Percentiles rank a stretch among this genome's conserved stretches.
These are phyloP conservation scores for Aspergillus olivimuriae DNA, from an alignment of 495 filamentous ascomycete genomes.

Conservation along the genomic window DNA sequence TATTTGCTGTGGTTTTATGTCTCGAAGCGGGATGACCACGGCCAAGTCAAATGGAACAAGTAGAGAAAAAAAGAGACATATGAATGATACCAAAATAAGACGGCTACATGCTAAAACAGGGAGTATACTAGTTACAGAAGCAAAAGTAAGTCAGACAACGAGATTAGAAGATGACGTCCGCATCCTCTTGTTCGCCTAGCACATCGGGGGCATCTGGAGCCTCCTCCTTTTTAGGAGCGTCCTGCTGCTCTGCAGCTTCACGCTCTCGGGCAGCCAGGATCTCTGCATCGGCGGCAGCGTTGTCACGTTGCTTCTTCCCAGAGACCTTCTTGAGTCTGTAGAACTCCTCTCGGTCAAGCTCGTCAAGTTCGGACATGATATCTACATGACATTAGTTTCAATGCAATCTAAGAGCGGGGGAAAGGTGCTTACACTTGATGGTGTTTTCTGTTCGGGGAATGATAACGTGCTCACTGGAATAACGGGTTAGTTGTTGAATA, in stretches of 20 bases:
- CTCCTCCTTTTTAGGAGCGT: conserved; percentile 30
- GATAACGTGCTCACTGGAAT: conserved; percentile 79
- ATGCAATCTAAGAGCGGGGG: no score
- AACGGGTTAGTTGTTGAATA: not conserved
- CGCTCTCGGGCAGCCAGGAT: conserved; percentile 54
- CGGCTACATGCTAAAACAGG: conserved; percentile 15
- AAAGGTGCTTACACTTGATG: conserved; percentile 77
- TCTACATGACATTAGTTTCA: conserved; percentile 47
- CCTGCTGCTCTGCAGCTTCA: conserved; percentile 32
- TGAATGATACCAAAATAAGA: conserved; percentile 18
- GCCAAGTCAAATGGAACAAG: not conserved
- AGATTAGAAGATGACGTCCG: conserved; percentile 87
- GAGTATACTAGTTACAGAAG: conserved; percentile 18
- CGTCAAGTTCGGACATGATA: conserved; percentile 98
- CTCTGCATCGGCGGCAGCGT: conserved; percentile 65
- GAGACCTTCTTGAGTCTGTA: conserved; percentile 97
- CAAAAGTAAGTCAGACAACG: conserved; percentile 9
- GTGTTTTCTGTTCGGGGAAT: conserved; percentile 98
- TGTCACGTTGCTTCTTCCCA: conserved; percentile 88
- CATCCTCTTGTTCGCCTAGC: conserved; percentile 78
- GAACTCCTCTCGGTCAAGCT: conserved; percentile 97
- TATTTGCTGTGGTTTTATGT: conserved; percentile 1
- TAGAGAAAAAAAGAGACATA: conserved; percentile 7
- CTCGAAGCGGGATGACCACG: not conserved
- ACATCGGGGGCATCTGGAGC: conserved; percentile 53